Evolutionary conservation across 805 yeast species (phyloP), one percentile per base, ranked within the genome.

Genomic region (Zygosaccharomyces gambellarensis): DNA sequence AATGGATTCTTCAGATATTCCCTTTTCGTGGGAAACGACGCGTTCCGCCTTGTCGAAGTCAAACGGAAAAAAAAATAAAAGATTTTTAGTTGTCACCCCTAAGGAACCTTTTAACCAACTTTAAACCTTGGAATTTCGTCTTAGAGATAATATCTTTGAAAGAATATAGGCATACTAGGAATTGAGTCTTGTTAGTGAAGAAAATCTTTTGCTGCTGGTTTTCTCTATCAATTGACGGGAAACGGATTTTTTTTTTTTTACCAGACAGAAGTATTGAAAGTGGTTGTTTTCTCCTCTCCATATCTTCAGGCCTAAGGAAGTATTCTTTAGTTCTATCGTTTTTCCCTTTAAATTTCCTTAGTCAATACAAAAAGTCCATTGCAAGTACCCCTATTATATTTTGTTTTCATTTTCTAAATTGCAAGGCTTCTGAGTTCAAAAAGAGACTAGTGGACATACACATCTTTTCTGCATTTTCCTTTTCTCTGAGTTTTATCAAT

Each of bases 61-160:
- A 30, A 29, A 31, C 27, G 44, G 44, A 30, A 42, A 40, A 39
- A 25, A 41, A 42, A 34, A 42, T 42, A 42, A 42, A 42, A 42
- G 45, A 42, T 42, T 42, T 42, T 42, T 29, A 42, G 34, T 22
- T 17, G 17, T 34, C 45, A 30, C 45, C 45, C 45, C 45, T 42
- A 42, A 42, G 34, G 38, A 42, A 42, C 19, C 9, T 42, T 30
- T 30, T 42, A 36, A 34, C 34, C 19, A 30, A 42, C 17, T 17
- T 30, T 21, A 34, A 14, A 34, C 8, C 17, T 21, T 14, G 7
- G 23, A 17, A 9, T 8, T 14, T 19, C 38, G 14, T 34, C 14
- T 7, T 34, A 34, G 19, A 14, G 23, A 10, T 7, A 14, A 17
- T 34, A 1, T 9, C 22, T 34, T 34, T 34, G 4, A 21, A 34